Evolutionary conservation across 2,329 filamentous ascomycete species (phyloP).

Genomic region (Byssochlamys sp.): DNA sequence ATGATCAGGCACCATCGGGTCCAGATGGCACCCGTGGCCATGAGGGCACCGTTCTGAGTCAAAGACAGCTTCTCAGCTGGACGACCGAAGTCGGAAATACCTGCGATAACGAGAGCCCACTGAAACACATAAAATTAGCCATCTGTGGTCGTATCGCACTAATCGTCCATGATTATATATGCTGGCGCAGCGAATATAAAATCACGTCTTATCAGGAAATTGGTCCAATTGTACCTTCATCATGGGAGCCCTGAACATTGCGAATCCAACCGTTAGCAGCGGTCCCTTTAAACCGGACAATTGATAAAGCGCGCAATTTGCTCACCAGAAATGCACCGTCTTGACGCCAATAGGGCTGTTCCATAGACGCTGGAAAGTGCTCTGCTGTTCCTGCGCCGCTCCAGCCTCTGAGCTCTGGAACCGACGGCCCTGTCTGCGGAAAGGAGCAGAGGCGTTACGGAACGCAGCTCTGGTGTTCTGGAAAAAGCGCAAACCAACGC

Average conservation of each 20-base stretch:
- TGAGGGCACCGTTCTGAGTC: constrained; percentile 83
- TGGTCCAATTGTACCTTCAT: constrained; percentile 60
- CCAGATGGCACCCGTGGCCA: constrained; percentile 89
- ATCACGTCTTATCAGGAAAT: background rate
- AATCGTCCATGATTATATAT: constrained; percentile 2
- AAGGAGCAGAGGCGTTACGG: constrained; percentile 47
- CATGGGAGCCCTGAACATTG: constrained; percentile 63
- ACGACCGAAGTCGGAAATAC: constrained; percentile 80
- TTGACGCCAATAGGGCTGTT: constrained; percentile 71
- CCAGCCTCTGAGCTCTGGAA: constrained; percentile 60
- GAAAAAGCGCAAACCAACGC: constrained; percentile 49
- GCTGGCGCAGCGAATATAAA: background rate
- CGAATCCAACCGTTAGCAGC: constrained; percentile 9
- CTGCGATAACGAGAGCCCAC: constrained; percentile 89
- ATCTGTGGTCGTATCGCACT: background rate
- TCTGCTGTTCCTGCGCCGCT: constrained; percentile 36
- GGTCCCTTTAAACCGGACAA: background rate
- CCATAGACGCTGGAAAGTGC: constrained; percentile 66
- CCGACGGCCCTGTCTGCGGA: constrained; percentile 50
- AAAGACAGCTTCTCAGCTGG: constrained; percentile 87
- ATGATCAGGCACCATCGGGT: constrained; percentile 98
- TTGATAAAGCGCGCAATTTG: background rate
- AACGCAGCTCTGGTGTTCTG: constrained; percentile 41
- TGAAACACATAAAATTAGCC: constrained; percentile 24
- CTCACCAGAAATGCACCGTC: constrained; percentile 96